phyloP scores from a whole-genome alignment of 129 eudicot genomes.

The Artemisia annua region DNA sequence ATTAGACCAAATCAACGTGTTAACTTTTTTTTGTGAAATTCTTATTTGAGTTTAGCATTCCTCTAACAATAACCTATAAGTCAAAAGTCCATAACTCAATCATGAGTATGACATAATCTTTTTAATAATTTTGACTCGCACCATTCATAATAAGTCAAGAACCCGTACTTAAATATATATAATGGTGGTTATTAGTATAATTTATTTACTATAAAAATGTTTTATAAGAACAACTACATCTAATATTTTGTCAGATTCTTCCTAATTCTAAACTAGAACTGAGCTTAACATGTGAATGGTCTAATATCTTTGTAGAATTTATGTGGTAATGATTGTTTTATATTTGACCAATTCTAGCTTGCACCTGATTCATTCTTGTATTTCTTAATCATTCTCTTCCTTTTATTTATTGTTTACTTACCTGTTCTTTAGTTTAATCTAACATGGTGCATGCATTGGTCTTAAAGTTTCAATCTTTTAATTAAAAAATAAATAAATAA shows the following conservation, averaged over 20 bases:
- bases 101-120: slow-evolving; percentile 18
- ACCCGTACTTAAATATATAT: slow-evolving; percentile 1
- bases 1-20: too few relatives aligned
- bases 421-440: neutral
- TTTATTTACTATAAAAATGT: slow-evolving; percentile 1
- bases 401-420: neutral
- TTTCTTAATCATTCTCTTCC: slow-evolving; percentile 3
- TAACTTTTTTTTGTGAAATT: too few relatives aligned
- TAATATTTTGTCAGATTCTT: slow-evolving; percentile 19
- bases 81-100: slow-evolving; percentile 19
- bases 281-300: slow-evolving; percentile 25
- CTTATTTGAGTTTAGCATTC: too few relatives aligned
- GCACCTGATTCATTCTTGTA: neutral
- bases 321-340: neutral
- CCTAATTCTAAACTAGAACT: neutral
- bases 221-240: slow-evolving; percentile 5
- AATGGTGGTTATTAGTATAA: neutral
- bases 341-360: slow-evolving; percentile 14
- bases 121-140: slow-evolving; percentile 6
- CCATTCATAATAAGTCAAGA: too few relatives aligned
- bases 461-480: neutral
- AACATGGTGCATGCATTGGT: neutral
- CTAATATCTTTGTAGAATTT: slow-evolving; percentile 18
- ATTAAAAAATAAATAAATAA: too few relatives aligned
- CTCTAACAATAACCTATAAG: neutral